phyloP scores from a whole-genome alignment of 108 stramenopile species.

The Conticribra weissflogii region DNA sequence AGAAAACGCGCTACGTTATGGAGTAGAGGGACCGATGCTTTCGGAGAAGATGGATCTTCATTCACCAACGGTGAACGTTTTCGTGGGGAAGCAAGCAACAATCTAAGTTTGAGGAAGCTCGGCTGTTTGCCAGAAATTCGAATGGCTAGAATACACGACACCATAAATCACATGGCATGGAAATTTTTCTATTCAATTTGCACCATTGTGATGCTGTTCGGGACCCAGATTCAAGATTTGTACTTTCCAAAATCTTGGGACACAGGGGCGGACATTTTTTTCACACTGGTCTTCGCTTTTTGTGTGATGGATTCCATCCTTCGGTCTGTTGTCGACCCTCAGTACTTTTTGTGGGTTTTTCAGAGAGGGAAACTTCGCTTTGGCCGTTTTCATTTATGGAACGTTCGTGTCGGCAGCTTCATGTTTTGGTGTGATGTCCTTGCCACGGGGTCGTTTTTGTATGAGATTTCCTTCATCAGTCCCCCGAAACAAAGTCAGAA shows the following conservation, averaged over 20 bases:
- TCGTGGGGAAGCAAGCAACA: not conserved
- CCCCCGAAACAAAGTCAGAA: not conserved
- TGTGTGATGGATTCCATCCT: constrained; percentile 60
- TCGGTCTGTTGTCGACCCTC: constrained; percentile 49
- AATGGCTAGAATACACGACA: not conserved
- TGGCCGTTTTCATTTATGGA: constrained; percentile 2
- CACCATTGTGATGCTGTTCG: constrained; percentile 59
- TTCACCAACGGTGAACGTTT: not conserved
- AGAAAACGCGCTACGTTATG: not conserved
- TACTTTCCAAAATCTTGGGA: constrained; percentile 37
- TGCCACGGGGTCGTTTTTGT: constrained; percentile 58
- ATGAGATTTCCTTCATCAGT: constrained; percentile 65
- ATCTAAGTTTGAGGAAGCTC: not conserved
- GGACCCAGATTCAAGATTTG: constrained; percentile 60
- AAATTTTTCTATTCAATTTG: constrained; percentile 27
- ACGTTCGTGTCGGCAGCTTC: constrained; percentile 55
- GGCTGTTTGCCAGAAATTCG: not conserved
- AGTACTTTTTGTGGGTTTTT: constrained; percentile 55
- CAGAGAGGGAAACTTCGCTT: not conserved
- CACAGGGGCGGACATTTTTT: constrained; percentile 52
- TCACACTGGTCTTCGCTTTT: constrained; percentile 41
- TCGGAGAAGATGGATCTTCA: no score
- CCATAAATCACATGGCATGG: not conserved
- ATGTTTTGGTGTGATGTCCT: constrained; percentile 81
- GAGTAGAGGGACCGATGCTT: not conserved